A percentile compares a stretch with the other conserved stretches of the same genome.
These are phyloP conservation scores for Chrysoporthe austroafricana DNA, from an alignment of 2,329 filamentous ascomycete genomes.

Conservation along the genomic window DNA sequence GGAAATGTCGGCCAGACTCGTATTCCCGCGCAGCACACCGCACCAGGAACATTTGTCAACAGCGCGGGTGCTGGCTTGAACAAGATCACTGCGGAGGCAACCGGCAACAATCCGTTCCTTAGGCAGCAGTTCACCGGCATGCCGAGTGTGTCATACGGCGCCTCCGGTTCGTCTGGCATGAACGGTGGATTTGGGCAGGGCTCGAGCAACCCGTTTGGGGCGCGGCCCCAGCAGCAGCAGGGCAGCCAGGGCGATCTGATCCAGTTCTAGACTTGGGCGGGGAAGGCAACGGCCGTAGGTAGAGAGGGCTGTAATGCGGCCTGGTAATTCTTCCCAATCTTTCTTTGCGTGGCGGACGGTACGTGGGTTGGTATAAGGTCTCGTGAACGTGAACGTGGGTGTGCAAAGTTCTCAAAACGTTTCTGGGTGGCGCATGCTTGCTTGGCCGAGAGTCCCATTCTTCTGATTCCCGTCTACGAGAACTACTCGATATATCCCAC, in stretches of 20 bases:
- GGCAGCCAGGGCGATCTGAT: slow-evolving; percentile 55
- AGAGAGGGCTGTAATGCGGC: not conserved
- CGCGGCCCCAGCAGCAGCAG: slow-evolving; percentile 56
- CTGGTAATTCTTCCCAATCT: slow-evolving; percentile 5
- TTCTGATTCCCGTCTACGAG: slow-evolving; percentile 18
- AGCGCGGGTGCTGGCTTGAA: slow-evolving; percentile 83
- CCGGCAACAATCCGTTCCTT: slow-evolving; percentile 88
- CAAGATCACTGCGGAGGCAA: slow-evolving; percentile 70
- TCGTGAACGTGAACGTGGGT: slow-evolving; percentile 4
- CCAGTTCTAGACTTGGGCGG: slow-evolving; percentile 53
- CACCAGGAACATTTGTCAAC: slow-evolving; percentile 95
- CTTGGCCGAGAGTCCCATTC: slow-evolving; percentile 13
- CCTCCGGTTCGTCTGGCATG: slow-evolving; percentile 60
- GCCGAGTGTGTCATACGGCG: slow-evolving; percentile 62
- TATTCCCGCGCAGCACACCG: slow-evolving; percentile 94
- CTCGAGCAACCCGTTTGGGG: slow-evolving; percentile 63
- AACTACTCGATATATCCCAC: slow-evolving; percentile 22
- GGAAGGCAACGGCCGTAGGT: not conserved
- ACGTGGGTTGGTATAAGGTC: slow-evolving; percentile 6
- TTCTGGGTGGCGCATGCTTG: slow-evolving; percentile 24
- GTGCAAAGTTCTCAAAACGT: slow-evolving; percentile 16
- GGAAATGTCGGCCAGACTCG: slow-evolving; percentile 96
- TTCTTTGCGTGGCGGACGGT: not conserved
- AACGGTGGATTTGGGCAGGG: slow-evolving; percentile 50
- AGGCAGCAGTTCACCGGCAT: slow-evolving; percentile 81